These are phyloP conservation scores for Lactarius evosmus DNA, from an alignment of 768 basidiomycete genomes.

Conservation along the genomic window DNA sequence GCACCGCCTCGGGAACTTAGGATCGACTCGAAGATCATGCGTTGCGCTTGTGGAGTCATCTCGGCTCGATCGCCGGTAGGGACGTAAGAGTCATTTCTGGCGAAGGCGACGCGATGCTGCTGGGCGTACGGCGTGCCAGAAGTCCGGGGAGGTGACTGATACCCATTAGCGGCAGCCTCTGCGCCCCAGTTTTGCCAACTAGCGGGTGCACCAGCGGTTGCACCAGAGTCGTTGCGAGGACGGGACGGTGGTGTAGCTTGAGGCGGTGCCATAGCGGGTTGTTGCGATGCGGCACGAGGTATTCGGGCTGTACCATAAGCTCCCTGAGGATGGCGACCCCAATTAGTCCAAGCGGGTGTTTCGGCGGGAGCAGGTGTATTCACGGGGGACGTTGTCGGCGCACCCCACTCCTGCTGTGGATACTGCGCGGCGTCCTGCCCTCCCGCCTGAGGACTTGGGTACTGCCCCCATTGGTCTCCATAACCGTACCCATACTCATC, in stretches of 20 bases:
- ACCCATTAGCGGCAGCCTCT: slow-evolving; percentile 21
- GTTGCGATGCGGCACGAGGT: slow-evolving; percentile 2
- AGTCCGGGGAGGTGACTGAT: neutral
- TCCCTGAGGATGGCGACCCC: slow-evolving; percentile 9
- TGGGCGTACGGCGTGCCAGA: slow-evolving; percentile 3
- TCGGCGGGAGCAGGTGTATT: neutral
- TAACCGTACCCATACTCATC: slow-evolving; percentile 14
- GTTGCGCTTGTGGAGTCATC: slow-evolving; percentile 14
- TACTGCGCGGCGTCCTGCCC: slow-evolving; percentile 4
- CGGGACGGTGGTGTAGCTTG: neutral
- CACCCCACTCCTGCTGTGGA: slow-evolving; percentile 10
- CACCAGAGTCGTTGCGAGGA: slow-evolving; percentile 9
- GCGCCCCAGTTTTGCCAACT: slow-evolving; percentile 23
- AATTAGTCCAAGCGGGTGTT: slow-evolving; percentile 4
- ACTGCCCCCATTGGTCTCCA: slow-evolving; percentile 12
- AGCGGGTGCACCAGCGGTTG: neutral
- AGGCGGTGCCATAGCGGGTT: slow-evolving; percentile 3
- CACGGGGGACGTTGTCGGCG: neutral
- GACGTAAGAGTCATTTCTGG: slow-evolving; percentile 12
- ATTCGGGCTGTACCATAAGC: slow-evolving; percentile 1
- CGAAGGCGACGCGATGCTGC: slow-evolving; percentile 20
- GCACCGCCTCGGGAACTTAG: slow-evolving; percentile 11
- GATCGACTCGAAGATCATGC: slow-evolving; percentile 20
- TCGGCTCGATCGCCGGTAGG: slow-evolving; percentile 13
- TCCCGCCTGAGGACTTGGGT: slow-evolving; percentile 9